phyloP scores from a whole-genome alignment of 2,329 filamentous ascomycete genomes.

The Calonectria multiphialidica region DNA sequence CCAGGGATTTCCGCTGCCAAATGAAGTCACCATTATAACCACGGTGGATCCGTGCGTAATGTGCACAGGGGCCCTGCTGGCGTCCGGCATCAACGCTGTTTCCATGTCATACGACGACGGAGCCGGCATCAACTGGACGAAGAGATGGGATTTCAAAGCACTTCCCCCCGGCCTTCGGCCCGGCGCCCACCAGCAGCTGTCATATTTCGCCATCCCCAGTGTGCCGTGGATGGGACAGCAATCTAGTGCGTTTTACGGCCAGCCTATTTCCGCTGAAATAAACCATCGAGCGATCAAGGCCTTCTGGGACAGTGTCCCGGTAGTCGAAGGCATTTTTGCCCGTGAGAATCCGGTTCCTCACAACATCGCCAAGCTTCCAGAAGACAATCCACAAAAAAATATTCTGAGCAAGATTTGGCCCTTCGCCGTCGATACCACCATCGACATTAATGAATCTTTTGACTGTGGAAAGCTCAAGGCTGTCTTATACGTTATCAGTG shows the following conservation, averaged over 20 bases:
- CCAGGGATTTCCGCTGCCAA: background rate
- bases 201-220: background rate
- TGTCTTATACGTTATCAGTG: background rate
- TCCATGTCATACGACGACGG: background rate
- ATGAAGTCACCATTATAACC: background rate
- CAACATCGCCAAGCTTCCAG: background rate
- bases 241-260: background rate
- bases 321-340: background rate
- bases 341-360: background rate
- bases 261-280: background rate
- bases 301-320: background rate
- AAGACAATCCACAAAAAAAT: background rate
- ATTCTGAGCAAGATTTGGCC: background rate
- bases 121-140: conserved; percentile 1
- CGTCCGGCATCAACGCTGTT: background rate
- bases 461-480: background rate
- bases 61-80: background rate
- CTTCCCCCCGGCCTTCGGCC: background rate
- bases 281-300: background rate
- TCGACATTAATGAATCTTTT: background rate
- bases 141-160: background rate
- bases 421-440: background rate
- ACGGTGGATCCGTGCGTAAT: background rate
- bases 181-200: background rate
- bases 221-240: conserved; percentile 1